Conservation (phyloP, 208 protist genomes). For the Leishmania guyanensis region DNA sequence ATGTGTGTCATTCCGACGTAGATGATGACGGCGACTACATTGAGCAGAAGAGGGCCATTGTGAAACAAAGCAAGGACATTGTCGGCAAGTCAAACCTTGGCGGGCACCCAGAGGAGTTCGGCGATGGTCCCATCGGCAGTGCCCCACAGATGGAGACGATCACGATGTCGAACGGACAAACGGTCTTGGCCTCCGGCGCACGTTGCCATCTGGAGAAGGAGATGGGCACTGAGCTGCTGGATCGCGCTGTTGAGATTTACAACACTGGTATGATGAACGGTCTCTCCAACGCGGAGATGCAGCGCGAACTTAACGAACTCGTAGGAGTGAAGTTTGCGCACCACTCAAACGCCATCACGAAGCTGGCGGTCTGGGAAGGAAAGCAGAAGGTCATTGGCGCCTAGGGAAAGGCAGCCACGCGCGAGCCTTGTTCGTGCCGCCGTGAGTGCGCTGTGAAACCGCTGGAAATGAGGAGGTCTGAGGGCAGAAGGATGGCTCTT, state of each 20-base stretch:
- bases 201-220: slow-evolving; percentile 66
- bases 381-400: slow-evolving; percentile 58
- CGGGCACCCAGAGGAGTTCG: slow-evolving; percentile 87
- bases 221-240: slow-evolving; percentile 66
- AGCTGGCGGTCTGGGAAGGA: slow-evolving; percentile 80
- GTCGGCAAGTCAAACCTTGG: slow-evolving; percentile 76
- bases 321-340: slow-evolving; percentile 66
- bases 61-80: slow-evolving; percentile 73
- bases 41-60: slow-evolving; percentile 83
- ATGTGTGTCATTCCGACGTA: slow-evolving; percentile 55
- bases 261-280: slow-evolving; percentile 65
- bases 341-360: slow-evolving; percentile 85
- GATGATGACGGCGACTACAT: slow-evolving; percentile 90
- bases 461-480: neutral
- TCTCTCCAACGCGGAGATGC: slow-evolving; percentile 68
- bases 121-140: slow-evolving; percentile 61
- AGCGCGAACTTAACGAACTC: slow-evolving; percentile 69
- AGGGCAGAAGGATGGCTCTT: neutral
- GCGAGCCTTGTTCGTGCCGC: neutral
- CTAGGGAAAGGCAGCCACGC: neutral
- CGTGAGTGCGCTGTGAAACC: neutral
- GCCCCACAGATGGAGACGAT: slow-evolving; percentile 72
- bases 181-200: slow-evolving; percentile 58
- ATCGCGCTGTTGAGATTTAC: slow-evolving; percentile 76
- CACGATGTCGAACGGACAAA: slow-evolving; percentile 57